Evolutionary conservation across 225 moss, liverwort and hornwort species (phyloP), one percentile per base, ranked within the genome.

Genomic region (Sphagnum contortum): DNA sequence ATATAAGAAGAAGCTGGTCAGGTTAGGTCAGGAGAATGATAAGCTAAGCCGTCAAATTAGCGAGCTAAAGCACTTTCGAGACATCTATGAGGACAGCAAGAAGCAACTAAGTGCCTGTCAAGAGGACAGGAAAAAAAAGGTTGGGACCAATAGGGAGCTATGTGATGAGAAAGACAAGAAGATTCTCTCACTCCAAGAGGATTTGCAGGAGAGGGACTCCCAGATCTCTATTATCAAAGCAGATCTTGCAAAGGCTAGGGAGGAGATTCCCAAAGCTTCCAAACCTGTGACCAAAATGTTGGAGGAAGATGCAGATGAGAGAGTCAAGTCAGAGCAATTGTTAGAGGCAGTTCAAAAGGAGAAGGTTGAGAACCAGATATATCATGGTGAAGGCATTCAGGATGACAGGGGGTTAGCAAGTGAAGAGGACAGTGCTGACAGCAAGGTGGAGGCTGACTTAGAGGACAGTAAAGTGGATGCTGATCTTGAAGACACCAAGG

Each of bases 41-140:
- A 65, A 65, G 64, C 44, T 65, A 7, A 64, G 49, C 49, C n/a
- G 50, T 14, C 63, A 64, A 50, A 49, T 64, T 9, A 50, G 4
- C 5, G 8, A 65, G 52, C 64, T 52, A 3, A 63, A 71, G 9
- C 66, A 48, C 0, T 29, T 44, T 50, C 59, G 60, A 51, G 59
- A 52, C 44, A 45, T 51, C 3, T 53, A 14, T 9, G 60, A 68
- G 14, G 45, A 49, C 50, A 58, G 48, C 56, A 46, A 53, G 2
- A 9, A 64, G 52, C 63, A 44, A 3, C 55, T 64, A 5, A 67
- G 46, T 6, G 55, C 57, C 6, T 77, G 47, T 49, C 69, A 60
- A 14, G 44, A 64, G 13, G 64, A 72, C 51, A 78, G 66, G 67
- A 72, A 71, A 67, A 84, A 76, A 68, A 78, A 58, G 52, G 73